Evolutionary conservation across 352 stramenopile species (phyloP), one percentile per base, ranked within the genome.

Genomic region (Globisporangium cederbergense): DNA sequence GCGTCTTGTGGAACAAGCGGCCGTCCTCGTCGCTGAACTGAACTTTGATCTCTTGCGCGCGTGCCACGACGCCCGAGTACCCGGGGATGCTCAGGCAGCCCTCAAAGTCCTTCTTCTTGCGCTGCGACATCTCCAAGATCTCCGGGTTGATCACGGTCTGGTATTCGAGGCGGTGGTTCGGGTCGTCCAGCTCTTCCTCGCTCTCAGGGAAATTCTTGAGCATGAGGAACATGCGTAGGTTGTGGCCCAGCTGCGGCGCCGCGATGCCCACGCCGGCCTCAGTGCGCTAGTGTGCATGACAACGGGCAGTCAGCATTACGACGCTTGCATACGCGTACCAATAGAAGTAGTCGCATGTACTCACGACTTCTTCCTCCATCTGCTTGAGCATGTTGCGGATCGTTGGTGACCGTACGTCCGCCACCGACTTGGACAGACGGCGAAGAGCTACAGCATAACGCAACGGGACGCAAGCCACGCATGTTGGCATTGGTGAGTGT

Each of bases 141-240:
- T 90, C 66, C 0, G 84, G 86, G 51, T 95, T 95, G 73, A 95
- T 74, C 47, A 91, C 77, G n/a, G 74, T 66, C 60, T 93, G 79
- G 53, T 93, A 95, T 64, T 88, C 70, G 18, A 90, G n/a, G 32
- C 63, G 58, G 38, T 67, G 45, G 40, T 66, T 50, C 4, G 53
- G 66, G 47, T 71, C 64, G 36, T 77, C 72, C 32, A 90, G 62
- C 43, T 90, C 76, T 9, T 77, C 74, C 32, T 91, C 76, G 49
- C 67, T 77, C 61, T 84, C 60, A 1, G 82, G 79, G 22, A 84
- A 73, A 62, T 88, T 72, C 61, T 90, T 84, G 51, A 92, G 75
- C 83, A 92, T 93, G 46, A 95, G 72, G 64, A 95, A 95, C 70
- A 93, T 83, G 59, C 86, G 84, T 65, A 84, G 53, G 61, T 91